Base-by-base conservation (phyloP, 495 filamentous ascomycete species). In the Penicillium daleae region DNA sequence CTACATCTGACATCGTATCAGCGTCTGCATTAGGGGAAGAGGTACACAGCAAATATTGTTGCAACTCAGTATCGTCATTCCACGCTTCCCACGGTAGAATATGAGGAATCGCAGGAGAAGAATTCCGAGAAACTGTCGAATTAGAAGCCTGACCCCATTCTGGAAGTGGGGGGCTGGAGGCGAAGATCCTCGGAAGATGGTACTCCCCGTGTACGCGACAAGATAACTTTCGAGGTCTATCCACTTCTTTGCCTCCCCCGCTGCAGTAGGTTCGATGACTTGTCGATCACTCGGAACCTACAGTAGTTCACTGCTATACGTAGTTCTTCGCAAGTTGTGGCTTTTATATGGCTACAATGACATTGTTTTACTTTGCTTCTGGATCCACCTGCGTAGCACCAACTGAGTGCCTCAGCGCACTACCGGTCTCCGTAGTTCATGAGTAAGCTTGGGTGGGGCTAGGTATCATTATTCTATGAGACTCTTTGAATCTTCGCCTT, bases 161-260 rank as follows among this genome's bases (percentile, higher is more conserved):
- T 50, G 24, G 3, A 9, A 29, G 24, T 27, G 46, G 46, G 15
- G 46, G 22, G 42, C 1, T 2, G 42, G 54, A 32, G 37, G 35
- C 37, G 37, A 33, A 32, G 27, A 33, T 24, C 17, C 15, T 13
- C 3, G 17, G 39, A 33, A 29, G 44, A 59, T 21, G 27, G 15
- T 29, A 24, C 21, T 32, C 29, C 9, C 15, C 27, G 55, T 61
- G 55, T 37, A 37, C 44, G 39, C 49, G 42, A 49, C 7, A 24
- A 2, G 51, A 44, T 22, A 44, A 1, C 12, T 21, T 22, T 7
- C 19, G 15, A 3, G n/a, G n/a, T 46, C 42, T 46, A 15, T n/a
- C 40, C 50, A 65, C 19, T 22, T 39, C 33, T 60, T 63, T 29
- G 59, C 59, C 63, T 63, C 44, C 61, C 66, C 66, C 69, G 69